These are phyloP conservation scores for Heterobasidion occidentale DNA, from an alignment of 1,284 basidiomycete genomes.

Conservation along the genomic window DNA sequence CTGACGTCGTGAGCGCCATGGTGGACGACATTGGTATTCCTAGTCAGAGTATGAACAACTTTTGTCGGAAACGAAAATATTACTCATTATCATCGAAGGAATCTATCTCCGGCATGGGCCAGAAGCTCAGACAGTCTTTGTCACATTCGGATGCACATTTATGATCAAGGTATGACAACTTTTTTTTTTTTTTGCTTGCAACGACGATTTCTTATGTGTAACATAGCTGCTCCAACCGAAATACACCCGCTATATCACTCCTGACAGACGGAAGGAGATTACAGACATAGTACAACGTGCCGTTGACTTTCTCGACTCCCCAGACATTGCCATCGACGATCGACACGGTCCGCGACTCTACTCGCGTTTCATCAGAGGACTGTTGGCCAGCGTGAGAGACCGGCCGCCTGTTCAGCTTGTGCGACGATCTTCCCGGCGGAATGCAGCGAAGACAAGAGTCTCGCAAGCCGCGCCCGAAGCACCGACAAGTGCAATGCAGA, in stretches of 20 bases:
- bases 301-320: slow-evolving; percentile 53
- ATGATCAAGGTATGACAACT: slow-evolving; percentile 55
- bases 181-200: not conserved
- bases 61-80: not conserved
- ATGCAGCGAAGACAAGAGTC: not conserved
- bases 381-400: slow-evolving; percentile 38
- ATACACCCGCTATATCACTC: slow-evolving; percentile 50
- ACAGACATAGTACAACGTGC: slow-evolving; percentile 52
- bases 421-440: not conserved
- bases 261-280: slow-evolving; percentile 52
- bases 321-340: slow-evolving; percentile 66
- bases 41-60: slow-evolving; percentile 37
- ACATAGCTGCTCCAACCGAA: slow-evolving; percentile 63
- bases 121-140: slow-evolving; percentile 76
- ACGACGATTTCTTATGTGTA: not conserved
- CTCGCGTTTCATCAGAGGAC: slow-evolving; percentile 61
- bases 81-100: slow-evolving; percentile 23
- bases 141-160: slow-evolving; percentile 80
- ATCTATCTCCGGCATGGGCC: slow-evolving; percentile 69
- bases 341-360: slow-evolving; percentile 70
- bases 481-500: too few species aligned
- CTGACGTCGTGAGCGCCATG: slow-evolving; percentile 58
- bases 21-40: slow-evolving; percentile 51
- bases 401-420: not conserved
- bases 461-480: too few species aligned